Evolutionary conservation across 2,329 filamentous ascomycete genomes (phyloP), one percentile per base, ranked within the genome.

Genomic region (Furcasterigmium sp.): DNA sequence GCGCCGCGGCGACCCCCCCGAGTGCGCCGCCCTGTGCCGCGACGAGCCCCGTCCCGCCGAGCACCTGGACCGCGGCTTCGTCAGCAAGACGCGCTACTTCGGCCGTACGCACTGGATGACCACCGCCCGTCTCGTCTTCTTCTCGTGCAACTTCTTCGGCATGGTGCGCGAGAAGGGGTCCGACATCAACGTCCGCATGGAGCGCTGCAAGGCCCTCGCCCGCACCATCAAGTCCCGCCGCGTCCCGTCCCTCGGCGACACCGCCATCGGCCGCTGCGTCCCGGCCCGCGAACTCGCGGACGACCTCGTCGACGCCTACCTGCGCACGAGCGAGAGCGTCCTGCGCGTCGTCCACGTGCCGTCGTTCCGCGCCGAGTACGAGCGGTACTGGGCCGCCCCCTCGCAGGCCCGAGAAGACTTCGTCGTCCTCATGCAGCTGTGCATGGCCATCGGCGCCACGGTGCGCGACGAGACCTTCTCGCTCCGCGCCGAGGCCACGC

Each of bases 321-420:
- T 84, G 15, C 63, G 75, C 38, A 73, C 73, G 1, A 70, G 77
- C 34, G 78, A 83, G 51, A 72, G 73, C 1, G 70, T 76, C 14
- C 69, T 76, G 47, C 70, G 80, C 3, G 67, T 84, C 19, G 45
- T 84, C 8, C 75, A 84, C 53, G 55, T 76, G 1, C 78, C 79
- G 0, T 73, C 70, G 0, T 83, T 84, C 48, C 62, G 67, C 36
- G 62, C 63, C 10, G 73, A 79, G 25, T 84, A 82, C 50, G 63
- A 67, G 9, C 52, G 56, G 3, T 75, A 72, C 54, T 78, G 72
- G 73, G 57, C 65, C 25, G 63, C 66, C 14, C 65, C 68, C 0
- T 51, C 57, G 17, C 58, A 59, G 0, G 60, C 65, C 2, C 70
- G 64, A 23, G 53, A 61, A 14, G 57, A 61, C 7, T 78, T 79